A percentile compares a stretch with the other conserved stretches of the same genome.
These are phyloP conservation scores for Croton laevigatus DNA, from an alignment of 441 rosid genomes.

Conservation along the genomic window DNA sequence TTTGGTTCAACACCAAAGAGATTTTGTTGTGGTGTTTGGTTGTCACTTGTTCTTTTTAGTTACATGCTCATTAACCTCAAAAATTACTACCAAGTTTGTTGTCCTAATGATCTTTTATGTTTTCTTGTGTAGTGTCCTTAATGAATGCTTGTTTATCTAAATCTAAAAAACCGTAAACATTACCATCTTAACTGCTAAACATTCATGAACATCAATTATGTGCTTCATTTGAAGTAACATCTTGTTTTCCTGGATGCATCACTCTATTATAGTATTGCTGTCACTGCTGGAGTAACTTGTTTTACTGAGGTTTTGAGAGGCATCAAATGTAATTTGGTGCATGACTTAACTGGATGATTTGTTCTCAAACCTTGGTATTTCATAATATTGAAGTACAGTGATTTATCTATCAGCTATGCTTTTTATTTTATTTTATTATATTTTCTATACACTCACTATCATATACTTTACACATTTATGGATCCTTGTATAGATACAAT, in stretches of 20 bases:
- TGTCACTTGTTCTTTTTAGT: background rate
- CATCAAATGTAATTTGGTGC: background rate
- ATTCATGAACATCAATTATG: background rate
- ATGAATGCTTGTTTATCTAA: background rate
- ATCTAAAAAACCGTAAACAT: background rate
- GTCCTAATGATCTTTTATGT: background rate
- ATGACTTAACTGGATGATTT: conserved; percentile 6
- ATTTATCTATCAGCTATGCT: background rate
- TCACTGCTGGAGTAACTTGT: background rate
- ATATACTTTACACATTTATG: background rate
- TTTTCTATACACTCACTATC: background rate
- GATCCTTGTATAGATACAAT: background rate
- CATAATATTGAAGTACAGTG: background rate
- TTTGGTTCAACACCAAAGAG: background rate
- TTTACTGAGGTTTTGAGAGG: background rate
- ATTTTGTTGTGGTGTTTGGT: background rate
- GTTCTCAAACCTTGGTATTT: background rate
- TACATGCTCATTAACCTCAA: background rate
- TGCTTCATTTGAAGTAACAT: background rate
- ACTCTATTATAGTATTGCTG: background rate
- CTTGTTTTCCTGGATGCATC: background rate
- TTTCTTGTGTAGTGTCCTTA: background rate
- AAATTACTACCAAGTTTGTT: background rate
- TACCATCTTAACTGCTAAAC: background rate
- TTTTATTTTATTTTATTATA: background rate